These are phyloP conservation scores for Pythium guiyangense DNA, from an alignment of 352 stramenopile genomes.

Conservation along the genomic window DNA sequence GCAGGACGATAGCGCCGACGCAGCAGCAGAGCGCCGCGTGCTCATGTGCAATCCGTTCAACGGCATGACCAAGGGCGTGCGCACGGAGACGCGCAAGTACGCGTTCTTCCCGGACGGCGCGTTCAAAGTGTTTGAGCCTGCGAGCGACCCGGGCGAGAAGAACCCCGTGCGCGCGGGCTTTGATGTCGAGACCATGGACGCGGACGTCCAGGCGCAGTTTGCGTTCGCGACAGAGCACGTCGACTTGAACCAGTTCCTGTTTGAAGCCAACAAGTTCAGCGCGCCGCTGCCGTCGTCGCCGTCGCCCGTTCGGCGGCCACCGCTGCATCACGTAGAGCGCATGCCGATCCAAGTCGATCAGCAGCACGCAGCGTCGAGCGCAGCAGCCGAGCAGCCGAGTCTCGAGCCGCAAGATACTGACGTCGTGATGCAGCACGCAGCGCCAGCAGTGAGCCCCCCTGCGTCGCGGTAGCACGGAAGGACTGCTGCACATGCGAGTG, in stretches of 20 bases:
- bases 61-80: conserved; percentile 56
- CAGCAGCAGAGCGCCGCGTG: conserved; percentile 30
- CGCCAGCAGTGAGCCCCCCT: not conserved
- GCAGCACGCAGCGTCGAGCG: not conserved
- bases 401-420: not conserved
- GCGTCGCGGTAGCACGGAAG: no score
- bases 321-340: conserved; percentile 8
- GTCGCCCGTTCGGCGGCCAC: not conserved
- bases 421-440: not conserved
- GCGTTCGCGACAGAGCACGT: conserved; percentile 50
- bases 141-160: conserved; percentile 42
- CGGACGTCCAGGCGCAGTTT: conserved; percentile 35
- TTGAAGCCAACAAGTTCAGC: conserved; percentile 61
- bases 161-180: conserved; percentile 49
- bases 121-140: conserved; percentile 62
- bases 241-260: conserved; percentile 71
- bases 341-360: conserved; percentile 8
- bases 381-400: not conserved
- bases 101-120: conserved; percentile 59
- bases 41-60: conserved; percentile 73
- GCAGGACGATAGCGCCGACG: conserved; percentile 16
- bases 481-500: no score
- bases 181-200: conserved; percentile 56
- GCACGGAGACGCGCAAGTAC: conserved; percentile 69
- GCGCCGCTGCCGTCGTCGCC: conserved; percentile 13